These are phyloP conservation scores for Digitaria exilis DNA, from an alignment of 202 grass and related monocot genomes.

Conservation along the genomic window DNA sequence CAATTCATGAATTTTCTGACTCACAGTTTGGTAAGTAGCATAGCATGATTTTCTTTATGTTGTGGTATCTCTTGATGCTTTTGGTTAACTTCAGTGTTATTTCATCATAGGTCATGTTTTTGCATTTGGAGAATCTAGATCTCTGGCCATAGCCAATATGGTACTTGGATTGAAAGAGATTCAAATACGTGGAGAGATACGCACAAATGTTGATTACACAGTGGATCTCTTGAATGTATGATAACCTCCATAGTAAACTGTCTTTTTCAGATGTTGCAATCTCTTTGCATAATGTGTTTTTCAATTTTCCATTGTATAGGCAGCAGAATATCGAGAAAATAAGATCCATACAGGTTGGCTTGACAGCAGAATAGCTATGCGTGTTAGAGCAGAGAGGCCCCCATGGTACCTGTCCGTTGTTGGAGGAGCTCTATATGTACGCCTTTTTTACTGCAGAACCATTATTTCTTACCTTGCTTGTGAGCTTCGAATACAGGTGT, in stretches of 20 bases:
- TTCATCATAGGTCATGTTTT: conserved; percentile 88
- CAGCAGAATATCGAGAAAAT: conserved; percentile 87
- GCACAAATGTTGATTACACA: conserved; percentile 98
- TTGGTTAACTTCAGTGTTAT: conserved; percentile 23
- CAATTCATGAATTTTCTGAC: conserved; percentile 98
- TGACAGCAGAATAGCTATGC: conserved; percentile 99
- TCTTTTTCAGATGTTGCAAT: conserved; percentile 17
- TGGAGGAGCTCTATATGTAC: conserved; percentile 95
- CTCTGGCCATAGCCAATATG: conserved; percentile 97
- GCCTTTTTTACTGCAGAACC: conserved; percentile 34
- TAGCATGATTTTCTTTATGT: not conserved
- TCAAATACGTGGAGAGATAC: conserved; percentile 98
- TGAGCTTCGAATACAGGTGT: conserved; percentile 10
- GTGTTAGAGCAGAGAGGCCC: conserved; percentile 97
- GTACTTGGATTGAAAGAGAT: conserved; percentile 98
- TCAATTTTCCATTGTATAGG: conserved; percentile 52
- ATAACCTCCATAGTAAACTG: conserved; percentile 28
- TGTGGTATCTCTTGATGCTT: conserved; percentile 30
- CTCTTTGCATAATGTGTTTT: conserved; percentile 24
- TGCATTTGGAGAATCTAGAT: conserved; percentile 95
- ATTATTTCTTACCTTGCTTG: conserved; percentile 35
- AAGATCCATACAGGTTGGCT: conserved; percentile 99
- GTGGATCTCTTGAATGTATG: conserved; percentile 99
- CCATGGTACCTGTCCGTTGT: conserved; percentile 99
- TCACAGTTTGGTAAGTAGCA: conserved; percentile 90